Evolutionary conservation across 2,329 filamentous ascomycete species (phyloP), one percentile per base, ranked within the genome.

Genomic region (Rhynchosporium agropyri): DNA sequence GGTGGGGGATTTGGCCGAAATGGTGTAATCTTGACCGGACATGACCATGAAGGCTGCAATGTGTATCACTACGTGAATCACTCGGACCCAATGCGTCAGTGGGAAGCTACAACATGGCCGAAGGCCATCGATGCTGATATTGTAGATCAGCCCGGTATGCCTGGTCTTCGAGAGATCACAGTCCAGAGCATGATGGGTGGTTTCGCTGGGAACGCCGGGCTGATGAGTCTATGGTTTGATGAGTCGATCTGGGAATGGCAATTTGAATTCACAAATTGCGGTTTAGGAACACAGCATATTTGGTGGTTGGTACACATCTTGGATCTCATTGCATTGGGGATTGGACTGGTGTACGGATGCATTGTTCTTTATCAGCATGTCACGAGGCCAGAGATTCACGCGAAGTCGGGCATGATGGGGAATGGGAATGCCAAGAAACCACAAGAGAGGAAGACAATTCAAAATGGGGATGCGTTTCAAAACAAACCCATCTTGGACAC

Each of bases 141-240:
- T 28, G 72, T 79, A 0, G 77, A 75, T 7, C 73, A 75, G 1
- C 69, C 76, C 1, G 79, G 77, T 4, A 69, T 84, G 2, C 85
- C 89, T 0, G 89, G 89, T 0, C 80, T 97, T 5, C 83, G 94
- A 33, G 95, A 99, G 77, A 86, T 98, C 67, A 99, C 95, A 0
- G 90, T 99, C 2, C 87, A 93, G 63, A 97, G 92, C 76, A 98
- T 99, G 92, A 99, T 99, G 95, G 95, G 95, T 61, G 90, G 91
- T 62, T 99, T 90, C 76, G 89, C 87, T n/a, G 95, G 95, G 26
- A 95, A 97, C 74, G 92, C 92, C 0, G 95, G 92, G 0, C 80
- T 99, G 48, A 77, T 99, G 46, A 95, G 90, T 65, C 83, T 90
- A 0, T 99, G 94, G 94, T 98, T 94, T 73, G 91, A 98, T 74